A percentile compares a stretch with the other conserved stretches of the same genome.
Evolutionary conservation across 805 yeast genomes (phyloP).

Genomic region (Groenewaldozyma salmanticensis): DNA sequence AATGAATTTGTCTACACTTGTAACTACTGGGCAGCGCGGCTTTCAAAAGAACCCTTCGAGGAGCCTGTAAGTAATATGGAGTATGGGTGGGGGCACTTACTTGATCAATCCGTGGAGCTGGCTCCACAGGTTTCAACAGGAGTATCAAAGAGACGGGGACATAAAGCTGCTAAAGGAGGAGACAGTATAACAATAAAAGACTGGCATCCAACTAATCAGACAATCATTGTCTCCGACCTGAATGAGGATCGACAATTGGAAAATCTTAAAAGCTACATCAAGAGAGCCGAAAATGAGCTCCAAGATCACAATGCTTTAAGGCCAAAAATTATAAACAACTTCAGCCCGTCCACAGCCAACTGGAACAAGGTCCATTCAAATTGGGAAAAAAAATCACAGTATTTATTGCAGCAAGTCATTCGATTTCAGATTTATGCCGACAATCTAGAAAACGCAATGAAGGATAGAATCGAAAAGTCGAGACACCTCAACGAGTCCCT

Average conservation of each 20-base stretch:
- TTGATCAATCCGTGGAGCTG: slow-evolving; percentile 3
- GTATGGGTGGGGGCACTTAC: slow-evolving; percentile 56
- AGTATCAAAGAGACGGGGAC: neutral
- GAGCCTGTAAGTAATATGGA: slow-evolving; percentile 64
- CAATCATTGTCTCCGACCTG: slow-evolving; percentile 23
- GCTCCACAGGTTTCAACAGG: neutral
- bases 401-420: slow-evolving; percentile 22
- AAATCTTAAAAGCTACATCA: slow-evolving; percentile 32
- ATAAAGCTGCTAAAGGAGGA: slow-evolving; percentile 12
- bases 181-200: slow-evolving; percentile 21
- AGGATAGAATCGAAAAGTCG: slow-evolving; percentile 10
- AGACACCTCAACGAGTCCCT: neutral
- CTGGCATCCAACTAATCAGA: slow-evolving; percentile 28
- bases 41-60: slow-evolving; percentile 68
- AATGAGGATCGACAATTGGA: slow-evolving; percentile 31
- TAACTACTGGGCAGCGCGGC: slow-evolving; percentile 85
- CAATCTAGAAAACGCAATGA: slow-evolving; percentile 15
- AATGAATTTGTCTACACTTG: slow-evolving; percentile 62
- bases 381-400: slow-evolving; percentile 27
- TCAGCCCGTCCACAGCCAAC: slow-evolving; percentile 20
- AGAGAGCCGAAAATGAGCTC: slow-evolving; percentile 31
- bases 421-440: slow-evolving; percentile 23
- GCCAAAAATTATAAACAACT: slow-evolving; percentile 29
- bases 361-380: slow-evolving; percentile 23
- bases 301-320: slow-evolving; percentile 36